Conservation (phyloP, 495 filamentous ascomycete species). For the Penicillium mononematosum region DNA sequence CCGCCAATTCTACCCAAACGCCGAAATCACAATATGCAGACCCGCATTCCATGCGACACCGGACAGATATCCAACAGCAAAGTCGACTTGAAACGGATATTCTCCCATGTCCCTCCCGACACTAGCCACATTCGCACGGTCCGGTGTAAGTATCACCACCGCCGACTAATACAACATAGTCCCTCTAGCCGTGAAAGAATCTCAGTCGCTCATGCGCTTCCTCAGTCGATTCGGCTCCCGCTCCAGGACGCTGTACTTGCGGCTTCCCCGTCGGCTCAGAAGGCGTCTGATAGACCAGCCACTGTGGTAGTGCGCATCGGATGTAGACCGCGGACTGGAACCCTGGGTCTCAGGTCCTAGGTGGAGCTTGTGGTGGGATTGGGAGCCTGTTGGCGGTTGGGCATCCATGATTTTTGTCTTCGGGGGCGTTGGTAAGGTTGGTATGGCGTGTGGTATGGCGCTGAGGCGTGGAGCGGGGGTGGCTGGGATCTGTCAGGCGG, state of each 20-base stretch:
- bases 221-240: constrained; percentile 46
- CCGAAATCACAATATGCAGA: not conserved
- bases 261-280: constrained; percentile 38
- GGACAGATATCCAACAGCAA: not conserved
- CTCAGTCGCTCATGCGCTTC: constrained; percentile 34
- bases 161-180: not conserved
- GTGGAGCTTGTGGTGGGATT: constrained; percentile 15
- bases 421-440: not conserved
- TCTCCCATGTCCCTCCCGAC: not conserved
- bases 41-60: constrained; percentile 1
- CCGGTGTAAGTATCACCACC: not conserved
- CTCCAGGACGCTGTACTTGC: constrained; percentile 43
- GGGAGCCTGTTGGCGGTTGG: constrained; percentile 26
- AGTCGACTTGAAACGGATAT: not conserved
- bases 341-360: constrained; percentile 5
- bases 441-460: not conserved
- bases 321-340: not conserved
- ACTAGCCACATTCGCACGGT: not conserved
- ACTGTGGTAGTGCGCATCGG: constrained; percentile 7
- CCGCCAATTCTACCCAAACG: not conserved
- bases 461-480: not conserved
- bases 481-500: not conserved
- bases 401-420: constrained; percentile 28
- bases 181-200: not conserved
- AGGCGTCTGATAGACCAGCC: constrained; percentile 43